Evolutionary conservation across 1,139 yeast species (phyloP).

Genomic region (Pichia sp.): DNA sequence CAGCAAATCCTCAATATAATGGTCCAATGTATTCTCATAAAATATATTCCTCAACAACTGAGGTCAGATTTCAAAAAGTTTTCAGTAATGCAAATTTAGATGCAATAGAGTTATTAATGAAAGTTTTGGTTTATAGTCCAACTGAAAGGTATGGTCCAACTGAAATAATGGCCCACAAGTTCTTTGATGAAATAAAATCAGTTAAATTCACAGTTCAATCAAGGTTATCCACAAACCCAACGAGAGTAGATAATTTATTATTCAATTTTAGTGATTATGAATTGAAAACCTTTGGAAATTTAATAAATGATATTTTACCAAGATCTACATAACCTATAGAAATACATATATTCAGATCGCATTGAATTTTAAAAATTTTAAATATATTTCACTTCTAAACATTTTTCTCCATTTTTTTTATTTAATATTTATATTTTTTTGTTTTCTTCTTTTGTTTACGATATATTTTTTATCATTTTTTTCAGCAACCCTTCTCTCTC

Average conservation of each 20-base stretch:
- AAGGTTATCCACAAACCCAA: constrained; percentile 18
- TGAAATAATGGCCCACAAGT: constrained; percentile 62
- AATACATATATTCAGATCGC: not conserved
- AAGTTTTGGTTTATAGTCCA: constrained; percentile 69
- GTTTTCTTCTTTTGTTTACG: not conserved
- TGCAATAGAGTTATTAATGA: constrained; percentile 65
- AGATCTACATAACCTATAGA: constrained; percentile 5
- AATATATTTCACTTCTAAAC: too few species aligned
- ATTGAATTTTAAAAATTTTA: too few species aligned
- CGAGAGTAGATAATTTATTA: constrained; percentile 34
- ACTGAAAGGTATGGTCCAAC: constrained; percentile 60
- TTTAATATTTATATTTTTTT: not conserved
- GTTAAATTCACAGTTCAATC: constrained; percentile 45
- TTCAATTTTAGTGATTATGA: constrained; percentile 52
- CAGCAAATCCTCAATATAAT: constrained; percentile 65
- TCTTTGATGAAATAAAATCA: constrained; percentile 60
- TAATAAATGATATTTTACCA: constrained; percentile 23
- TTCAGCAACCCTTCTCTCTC: not conserved
- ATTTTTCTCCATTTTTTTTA: not conserved
- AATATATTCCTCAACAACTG: constrained; percentile 52
- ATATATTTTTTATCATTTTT: not conserved
- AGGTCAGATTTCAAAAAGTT: constrained; percentile 60
- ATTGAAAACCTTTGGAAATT: constrained; percentile 42
- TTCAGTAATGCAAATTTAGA: constrained; percentile 64
- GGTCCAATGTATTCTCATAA: constrained; percentile 71